Evolutionary conservation across 768 basidiomycete genomes (phyloP).

Genomic region (Neoboletus brunneissimus): DNA sequence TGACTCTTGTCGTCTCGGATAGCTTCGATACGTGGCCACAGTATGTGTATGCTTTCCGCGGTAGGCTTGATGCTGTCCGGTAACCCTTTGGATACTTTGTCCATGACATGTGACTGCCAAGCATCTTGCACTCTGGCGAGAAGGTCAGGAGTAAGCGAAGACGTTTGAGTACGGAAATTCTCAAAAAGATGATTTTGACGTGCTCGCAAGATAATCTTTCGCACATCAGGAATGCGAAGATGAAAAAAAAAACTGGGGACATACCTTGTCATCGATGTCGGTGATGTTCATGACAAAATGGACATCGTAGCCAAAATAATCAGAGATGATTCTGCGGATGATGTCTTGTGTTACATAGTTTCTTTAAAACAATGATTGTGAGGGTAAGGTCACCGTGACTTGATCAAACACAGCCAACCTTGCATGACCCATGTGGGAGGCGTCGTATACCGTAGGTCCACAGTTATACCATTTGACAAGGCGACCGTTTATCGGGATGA

Average conservation of each 20-base stretch:
- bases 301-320: slow-evolving; percentile 97
- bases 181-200: slow-evolving; percentile 75
- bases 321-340: slow-evolving; percentile 69
- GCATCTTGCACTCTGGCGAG: slow-evolving; percentile 55
- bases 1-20: slow-evolving; percentile 54
- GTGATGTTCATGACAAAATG: slow-evolving; percentile 99
- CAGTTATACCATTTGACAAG: slow-evolving; percentile 99
- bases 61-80: slow-evolving; percentile 46
- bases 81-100: slow-evolving; percentile 64
- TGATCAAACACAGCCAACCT: slow-evolving; percentile 47
- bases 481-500: slow-evolving; percentile 63
- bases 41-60: slow-evolving; percentile 46
- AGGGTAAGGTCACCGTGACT: not conserved
- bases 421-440: slow-evolving; percentile 98
- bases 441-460: slow-evolving; percentile 98
- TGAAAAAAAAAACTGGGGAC: slow-evolving; percentile 10
- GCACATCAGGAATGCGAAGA: slow-evolving; percentile 4
- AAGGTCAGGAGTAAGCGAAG: slow-evolving; percentile 53
- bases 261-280: slow-evolving; percentile 98
- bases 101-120: slow-evolving; percentile 63
- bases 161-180: slow-evolving; percentile 54
- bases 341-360: slow-evolving; percentile 62
- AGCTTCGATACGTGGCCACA: slow-evolving; percentile 56
- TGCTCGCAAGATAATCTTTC: slow-evolving; percentile 89
- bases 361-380: slow-evolving; percentile 40